Base-by-base conservation (phyloP, 805 yeast genomes). In the Maudiozyma bulderi region DNA sequence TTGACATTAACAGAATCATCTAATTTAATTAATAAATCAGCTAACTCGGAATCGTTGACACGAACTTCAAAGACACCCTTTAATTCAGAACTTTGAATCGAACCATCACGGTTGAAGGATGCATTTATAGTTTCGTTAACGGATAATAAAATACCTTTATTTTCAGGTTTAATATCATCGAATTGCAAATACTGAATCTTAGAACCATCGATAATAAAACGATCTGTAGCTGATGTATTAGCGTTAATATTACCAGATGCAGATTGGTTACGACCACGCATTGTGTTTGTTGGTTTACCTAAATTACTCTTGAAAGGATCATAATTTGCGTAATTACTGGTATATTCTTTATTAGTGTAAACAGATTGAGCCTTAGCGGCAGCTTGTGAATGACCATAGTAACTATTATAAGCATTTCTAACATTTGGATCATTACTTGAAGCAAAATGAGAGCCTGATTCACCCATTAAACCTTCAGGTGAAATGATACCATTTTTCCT, bases 11-110 rank as follows among this genome's bases (percentile, higher is more conserved):
- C 75, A 3, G 68, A 72, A 40, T 81, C 73, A 40, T 71, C 66
- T 54, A 90, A 70, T 52, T 76, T 61, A 51, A 93, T 74, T 62
- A 77, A 78, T 48, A 88, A 77, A 56, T 76, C 77, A 11, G 95
- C 81, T 55, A 82, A 73, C 39, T 74, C 77, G n/a, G 84, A 72
- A 59, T 89, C 78, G 65, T 84, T 89, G 54, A 93, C 81, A 64
- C 96, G 82, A 63, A 93, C 73, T 68, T 88, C 95, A 57, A 91
- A 73, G 57, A 86, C 95, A 67, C 99, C 98, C 68, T 87, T 87
- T 50, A 89, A 77, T 63, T 90, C 96, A 41, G 87, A 79, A 20
- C 80, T 69, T 20, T 70, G 54, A 47, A 86, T 66, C 0, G 82
- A 74, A 44, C 98, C 98, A 57, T 91, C 97, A 62, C 97, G 82